These are phyloP conservation scores for Pichia kluyveri DNA, from an alignment of 805 yeast genomes.

Conservation along the genomic window DNA sequence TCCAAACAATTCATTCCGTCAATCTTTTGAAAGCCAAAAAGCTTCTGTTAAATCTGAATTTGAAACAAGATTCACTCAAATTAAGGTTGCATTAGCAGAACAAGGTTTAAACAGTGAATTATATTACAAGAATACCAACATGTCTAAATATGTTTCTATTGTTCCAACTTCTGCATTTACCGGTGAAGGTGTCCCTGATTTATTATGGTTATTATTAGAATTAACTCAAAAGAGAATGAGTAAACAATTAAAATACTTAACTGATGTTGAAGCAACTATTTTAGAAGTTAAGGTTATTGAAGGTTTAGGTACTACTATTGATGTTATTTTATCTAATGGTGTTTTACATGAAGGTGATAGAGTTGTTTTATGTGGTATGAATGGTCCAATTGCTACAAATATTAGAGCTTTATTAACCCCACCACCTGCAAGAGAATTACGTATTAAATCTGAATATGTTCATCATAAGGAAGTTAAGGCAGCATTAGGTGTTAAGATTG, in stretches of 20 bases:
- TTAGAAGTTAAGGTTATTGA: slow-evolving; percentile 96
- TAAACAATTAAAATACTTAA: slow-evolving; percentile 91
- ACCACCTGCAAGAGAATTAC: slow-evolving; percentile 92
- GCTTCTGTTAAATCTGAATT: slow-evolving; percentile 87
- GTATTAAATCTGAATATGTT: slow-evolving; percentile 92
- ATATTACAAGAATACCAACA: slow-evolving; percentile 89
- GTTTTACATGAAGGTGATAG: slow-evolving; percentile 90
- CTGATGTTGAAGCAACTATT: slow-evolving; percentile 91
- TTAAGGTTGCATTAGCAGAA: slow-evolving; percentile 88
- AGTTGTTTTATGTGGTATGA: slow-evolving; percentile 92
- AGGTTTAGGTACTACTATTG: slow-evolving; percentile 98
- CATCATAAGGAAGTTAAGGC: slow-evolving; percentile 98
- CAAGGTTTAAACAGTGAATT: slow-evolving; percentile 97
- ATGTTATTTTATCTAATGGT: slow-evolving; percentile 97
- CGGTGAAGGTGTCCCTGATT: slow-evolving; percentile 99
- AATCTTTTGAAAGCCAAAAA: slow-evolving; percentile 74
- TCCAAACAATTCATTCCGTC: slow-evolving; percentile 95
- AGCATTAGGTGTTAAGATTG: slow-evolving; percentile 96
- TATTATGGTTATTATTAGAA: slow-evolving; percentile 89
- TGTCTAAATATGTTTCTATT: slow-evolving; percentile 88
- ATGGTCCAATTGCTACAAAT: slow-evolving; percentile 95
- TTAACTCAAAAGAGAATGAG: slow-evolving; percentile 98
- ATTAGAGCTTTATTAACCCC: slow-evolving; percentile 95
- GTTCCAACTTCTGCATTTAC: slow-evolving; percentile 99
- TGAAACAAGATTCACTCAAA: slow-evolving; percentile 74